These are phyloP conservation scores for Trifolium dubium DNA, from an alignment of 306 rosid genomes.

Conservation along the genomic window DNA sequence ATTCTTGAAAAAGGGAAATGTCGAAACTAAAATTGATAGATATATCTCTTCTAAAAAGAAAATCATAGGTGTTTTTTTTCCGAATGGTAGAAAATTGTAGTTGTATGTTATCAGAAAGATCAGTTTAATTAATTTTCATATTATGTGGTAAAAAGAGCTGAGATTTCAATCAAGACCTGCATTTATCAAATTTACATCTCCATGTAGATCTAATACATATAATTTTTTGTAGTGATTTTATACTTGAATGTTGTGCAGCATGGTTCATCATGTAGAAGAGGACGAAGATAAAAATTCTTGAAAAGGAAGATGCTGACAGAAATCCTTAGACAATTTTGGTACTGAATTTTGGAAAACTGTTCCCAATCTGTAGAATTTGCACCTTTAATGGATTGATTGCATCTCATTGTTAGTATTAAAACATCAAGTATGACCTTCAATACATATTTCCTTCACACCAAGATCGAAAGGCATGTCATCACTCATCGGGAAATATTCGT, in stretches of 20 bases:
- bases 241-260: conserved; percentile 29
- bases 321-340: background rate
- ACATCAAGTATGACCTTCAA: too few relatives aligned
- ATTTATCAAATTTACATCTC: conserved; percentile 4
- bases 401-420: too few relatives aligned
- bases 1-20: background rate
- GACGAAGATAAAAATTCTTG: background rate
- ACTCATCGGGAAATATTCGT: too few relatives aligned
- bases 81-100: background rate
- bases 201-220: conserved; percentile 5
- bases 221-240: conserved; percentile 10
- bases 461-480: too few relatives aligned
- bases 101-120: background rate
- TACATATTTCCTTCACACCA: too few relatives aligned
- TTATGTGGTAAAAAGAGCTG: background rate
- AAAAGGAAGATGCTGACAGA: conserved; percentile 14
- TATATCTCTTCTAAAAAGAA: background rate
- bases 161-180: conserved; percentile 6
- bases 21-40: background rate
- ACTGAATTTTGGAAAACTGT: background rate
- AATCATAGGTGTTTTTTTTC: too few relatives aligned
- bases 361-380: background rate
- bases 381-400: too few relatives aligned
- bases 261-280: conserved; percentile 29
- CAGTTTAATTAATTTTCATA: background rate